Base-by-base conservation (phyloP, 1,284 basidiomycete genomes). In the Apiotrichum laibachii region DNA sequence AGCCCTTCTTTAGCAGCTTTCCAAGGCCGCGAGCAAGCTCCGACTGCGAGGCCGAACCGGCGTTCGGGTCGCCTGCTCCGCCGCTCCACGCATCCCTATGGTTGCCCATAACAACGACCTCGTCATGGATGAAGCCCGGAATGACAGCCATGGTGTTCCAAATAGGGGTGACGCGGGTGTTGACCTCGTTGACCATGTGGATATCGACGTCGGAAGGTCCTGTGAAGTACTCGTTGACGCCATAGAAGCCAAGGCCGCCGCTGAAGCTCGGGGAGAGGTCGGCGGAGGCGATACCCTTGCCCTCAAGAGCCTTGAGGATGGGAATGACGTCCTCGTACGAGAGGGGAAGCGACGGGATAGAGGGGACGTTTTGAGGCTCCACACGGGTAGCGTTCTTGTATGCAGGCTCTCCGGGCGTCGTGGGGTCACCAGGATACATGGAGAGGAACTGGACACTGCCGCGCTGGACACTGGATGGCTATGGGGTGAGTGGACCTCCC, bases 21-120 rank as follows among this genome's bases (percentile, higher is more conserved):
- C 91, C 92, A 58, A 93, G 84, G n/a, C 89, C 91, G 39, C 86
- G 85, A 59, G 94, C 82, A 31, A 92, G 81, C 74, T 97, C 92
- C 67, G 88, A 84, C 18, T 94, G 79, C n/a, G 88, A 85, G 1
- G 88, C 90, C 0, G 92, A 91, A 10, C 94, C 93, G 16, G 89
- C 90, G 45, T 83, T 87, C 1, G 94, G 94, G 77, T 98, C 95
- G 10, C 85, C 76, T 0, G 83, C 92, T 35, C 90, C 91, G 72
- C 89, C 79, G 5, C 92, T 88, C 80, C 79, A 79, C 22, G 78
- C 77, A 80, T 94, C 91, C 54, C 90, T 84, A 75, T 95, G 92
- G 68, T 88, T 88, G 11, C 92, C 94, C 58, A 96, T 74, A 26
- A 96, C 72, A 22, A 95, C 84, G 1, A 94, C 86, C 71, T 96